A percentile compares a stretch with the other conserved stretches of the same genome.
Evolutionary conservation across 495 filamentous ascomycete genomes (phyloP).

Genomic region (Penicillium cosmopolitanum): DNA sequence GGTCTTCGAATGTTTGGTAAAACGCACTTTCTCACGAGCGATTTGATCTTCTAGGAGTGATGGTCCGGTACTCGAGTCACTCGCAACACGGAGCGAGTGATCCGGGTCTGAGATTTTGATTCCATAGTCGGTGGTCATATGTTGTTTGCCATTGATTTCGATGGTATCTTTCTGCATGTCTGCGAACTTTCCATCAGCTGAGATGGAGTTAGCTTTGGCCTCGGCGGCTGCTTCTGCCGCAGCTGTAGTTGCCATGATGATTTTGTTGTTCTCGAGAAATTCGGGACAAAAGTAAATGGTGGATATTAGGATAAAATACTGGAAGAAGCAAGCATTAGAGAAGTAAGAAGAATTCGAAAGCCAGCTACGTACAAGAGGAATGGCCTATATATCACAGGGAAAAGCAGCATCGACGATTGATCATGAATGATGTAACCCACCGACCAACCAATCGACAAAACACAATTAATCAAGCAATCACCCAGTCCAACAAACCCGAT

Average conservation of each 20-base stretch:
- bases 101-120: slow-evolving; percentile 74
- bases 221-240: slow-evolving; percentile 1
- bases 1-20: neutral
- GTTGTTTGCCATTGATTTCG: slow-evolving; percentile 38
- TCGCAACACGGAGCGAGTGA: slow-evolving; percentile 73
- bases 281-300: neutral
- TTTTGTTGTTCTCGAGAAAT: neutral
- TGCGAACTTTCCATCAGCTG: slow-evolving; percentile 28
- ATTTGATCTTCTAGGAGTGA: slow-evolving; percentile 82
- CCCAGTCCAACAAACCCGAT: neutral
- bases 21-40: slow-evolving; percentile 71
- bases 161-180: slow-evolving; percentile 41
- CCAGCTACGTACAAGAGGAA: neutral
- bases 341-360: neutral
- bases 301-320: neutral
- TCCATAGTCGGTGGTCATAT: slow-evolving; percentile 78
- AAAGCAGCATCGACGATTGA: neutral
- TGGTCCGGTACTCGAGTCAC: slow-evolving; percentile 66
- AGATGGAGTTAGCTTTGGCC: slow-evolving; percentile 10
- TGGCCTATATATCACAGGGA: neutral
- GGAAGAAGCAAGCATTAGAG: neutral
- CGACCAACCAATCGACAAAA: neutral
- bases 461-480: neutral
- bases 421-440: neutral
- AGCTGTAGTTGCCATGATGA: slow-evolving; percentile 14